These are phyloP conservation scores for Tritrichomonas foetus DNA, from an alignment of 208 protist species.

Conservation along the genomic window DNA sequence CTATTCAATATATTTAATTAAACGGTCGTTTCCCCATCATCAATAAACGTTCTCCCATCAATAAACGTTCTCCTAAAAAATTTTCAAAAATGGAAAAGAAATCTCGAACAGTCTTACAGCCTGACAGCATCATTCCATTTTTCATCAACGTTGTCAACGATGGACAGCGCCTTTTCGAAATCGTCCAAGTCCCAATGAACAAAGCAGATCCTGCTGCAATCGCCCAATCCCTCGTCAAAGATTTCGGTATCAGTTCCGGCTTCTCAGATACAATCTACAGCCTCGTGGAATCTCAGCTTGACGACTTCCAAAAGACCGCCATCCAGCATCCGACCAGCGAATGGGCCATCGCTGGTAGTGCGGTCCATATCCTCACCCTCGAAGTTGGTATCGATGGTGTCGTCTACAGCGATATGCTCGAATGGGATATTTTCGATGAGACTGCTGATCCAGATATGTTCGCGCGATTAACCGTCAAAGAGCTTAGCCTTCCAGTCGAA, in stretches of 20 bases:
- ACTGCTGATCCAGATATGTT: neutral
- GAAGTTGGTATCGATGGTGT: neutral
- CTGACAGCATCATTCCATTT: conserved; percentile 21
- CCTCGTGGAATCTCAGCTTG: neutral
- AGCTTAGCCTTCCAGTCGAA: neutral
- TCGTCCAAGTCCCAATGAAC: neutral
- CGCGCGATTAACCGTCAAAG: neutral
- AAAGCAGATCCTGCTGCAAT: neutral
- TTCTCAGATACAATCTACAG: neutral
- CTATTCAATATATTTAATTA: too few relatives aligned
- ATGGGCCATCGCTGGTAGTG: neutral
- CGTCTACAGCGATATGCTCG: neutral
- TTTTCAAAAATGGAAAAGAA: too few relatives aligned
- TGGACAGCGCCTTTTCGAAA: neutral
- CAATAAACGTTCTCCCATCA: too few relatives aligned
- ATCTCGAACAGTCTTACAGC: neutral
- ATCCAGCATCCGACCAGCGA: neutral
- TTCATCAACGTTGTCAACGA: neutral
- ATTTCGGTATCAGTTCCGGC: neutral
- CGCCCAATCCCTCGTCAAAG: neutral
- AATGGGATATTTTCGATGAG: conserved; percentile 33
- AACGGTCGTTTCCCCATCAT: too few relatives aligned
- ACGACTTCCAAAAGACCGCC: neutral
- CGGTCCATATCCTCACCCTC: neutral
- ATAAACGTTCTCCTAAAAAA: too few relatives aligned